These are phyloP conservation scores for Xylariaceae sp. DNA, from an alignment of 2,329 filamentous ascomycete species.

Conservation along the genomic window DNA sequence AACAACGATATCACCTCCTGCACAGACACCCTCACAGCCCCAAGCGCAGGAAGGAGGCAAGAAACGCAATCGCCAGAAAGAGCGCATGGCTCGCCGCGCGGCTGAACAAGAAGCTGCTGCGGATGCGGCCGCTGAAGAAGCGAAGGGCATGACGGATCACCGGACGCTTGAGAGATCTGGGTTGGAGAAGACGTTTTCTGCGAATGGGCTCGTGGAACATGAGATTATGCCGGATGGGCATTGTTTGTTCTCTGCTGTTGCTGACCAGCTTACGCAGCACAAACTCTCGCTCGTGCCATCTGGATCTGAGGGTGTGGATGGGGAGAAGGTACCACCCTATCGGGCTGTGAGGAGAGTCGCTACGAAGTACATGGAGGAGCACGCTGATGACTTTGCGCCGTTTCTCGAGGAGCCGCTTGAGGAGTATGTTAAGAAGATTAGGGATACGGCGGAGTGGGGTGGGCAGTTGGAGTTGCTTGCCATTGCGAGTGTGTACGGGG, in stretches of 20 bases:
- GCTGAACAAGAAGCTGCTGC: constrained; percentile 75
- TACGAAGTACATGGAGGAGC: constrained; percentile 70
- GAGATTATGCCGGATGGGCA: constrained; percentile 89
- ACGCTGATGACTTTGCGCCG: constrained; percentile 77
- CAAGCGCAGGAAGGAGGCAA: constrained; percentile 30
- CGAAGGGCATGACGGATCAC: constrained; percentile 69
- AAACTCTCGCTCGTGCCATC: constrained; percentile 41
- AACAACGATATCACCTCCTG: constrained; percentile 9
- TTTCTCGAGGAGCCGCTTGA: constrained; percentile 82
- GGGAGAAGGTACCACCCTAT: constrained; percentile 49
- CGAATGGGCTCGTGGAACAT: constrained; percentile 66
- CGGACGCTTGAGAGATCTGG: constrained; percentile 66
- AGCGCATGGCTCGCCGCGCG: constrained; percentile 81
- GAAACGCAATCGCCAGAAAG: constrained; percentile 90
- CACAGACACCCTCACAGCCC: constrained; percentile 4
- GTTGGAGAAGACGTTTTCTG: constrained; percentile 67
- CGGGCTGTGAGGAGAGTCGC: constrained; percentile 67
- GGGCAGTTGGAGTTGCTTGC: constrained; percentile 88
- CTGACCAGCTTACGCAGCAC: constrained; percentile 69
- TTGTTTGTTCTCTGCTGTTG: constrained; percentile 89
- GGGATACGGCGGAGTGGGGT: constrained; percentile 92
- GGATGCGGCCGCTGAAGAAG: constrained; percentile 70
- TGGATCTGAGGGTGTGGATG: neutral
- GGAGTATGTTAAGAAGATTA: constrained; percentile 71
- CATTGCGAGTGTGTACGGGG: constrained; percentile 74